Base-by-base conservation (phyloP, 345 rosid species). In the Eucalyptus brandiana region DNA sequence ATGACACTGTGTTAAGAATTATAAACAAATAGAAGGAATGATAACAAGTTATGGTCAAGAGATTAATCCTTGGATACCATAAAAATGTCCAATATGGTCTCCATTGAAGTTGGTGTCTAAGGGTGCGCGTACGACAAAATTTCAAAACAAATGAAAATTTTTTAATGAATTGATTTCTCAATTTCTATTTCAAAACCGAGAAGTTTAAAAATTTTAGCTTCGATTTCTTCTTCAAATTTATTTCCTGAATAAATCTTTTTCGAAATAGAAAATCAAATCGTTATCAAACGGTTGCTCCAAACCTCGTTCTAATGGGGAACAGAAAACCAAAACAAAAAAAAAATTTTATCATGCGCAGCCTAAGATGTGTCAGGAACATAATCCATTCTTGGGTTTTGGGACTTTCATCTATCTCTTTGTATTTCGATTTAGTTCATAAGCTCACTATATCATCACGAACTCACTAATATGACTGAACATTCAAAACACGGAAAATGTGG, bases 401-500 rank as follows among this genome's bases (percentile, higher is more conserved):
- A 19, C 28, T 37, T 72, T 19, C 14, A 72, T 72, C 28, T 15
- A 69, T 72, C 42, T 37, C 28, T 19, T 10, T 19, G 16, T 37
- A 12, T 34, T 76, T 76, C 5, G 28, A 76, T 21, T 76, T 37
- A 37, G 9, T 76, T 76, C 8, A 24, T 37, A 37, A 42, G 45
- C 1, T 76, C 3, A 4, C 8, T 37, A 6, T 76, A 21, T 76
- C 83, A 23, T 37, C 14, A 6, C 2, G 30, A 21, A 37, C 8
- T 76, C 9, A 4, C 3, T 76, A 11, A 37, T 21, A 23, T 0
- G 16, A 40, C 0, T 2, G 3, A 21, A 40, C 28, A 76, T 76
- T 40, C 2, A 28, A 11, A 23, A 37, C 5, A 40, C 2, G 13
- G 5, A 40, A 76, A 76, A 72, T 0, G 26, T 7, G 2, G 28